Base-by-base conservation (phyloP, 768 basidiomycete genomes). In the Agaricus sinodeliciosus region DNA sequence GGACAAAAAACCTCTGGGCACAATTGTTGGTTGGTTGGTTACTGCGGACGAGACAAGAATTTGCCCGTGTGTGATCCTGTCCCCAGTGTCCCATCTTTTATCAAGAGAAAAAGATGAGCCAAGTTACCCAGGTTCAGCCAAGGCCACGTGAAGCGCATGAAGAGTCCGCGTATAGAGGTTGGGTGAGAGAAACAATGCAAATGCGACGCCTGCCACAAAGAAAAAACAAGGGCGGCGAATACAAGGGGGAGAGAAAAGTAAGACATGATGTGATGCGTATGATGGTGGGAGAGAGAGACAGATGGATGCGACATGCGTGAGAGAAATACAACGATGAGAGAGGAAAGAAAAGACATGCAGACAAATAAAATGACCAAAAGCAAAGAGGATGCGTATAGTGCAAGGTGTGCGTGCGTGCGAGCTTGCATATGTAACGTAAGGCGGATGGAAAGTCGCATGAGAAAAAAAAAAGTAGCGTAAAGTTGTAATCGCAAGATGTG, bases 401-500 rank as follows among this genome's bases (percentile, higher is more conserved):
- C 22, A 22, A 22, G 22, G 40, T 42, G 40, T 43, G 50, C 50
- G 18, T 44, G 51, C 28, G 31, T 44, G 51, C 35, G 34, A 51
- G 22, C 42, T 42, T 50, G 43, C 41, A 50, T 27, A 35, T 50
- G 49, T 31, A 31, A 31, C 11, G 31, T 31, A 31, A 31, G 28
- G 49, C 28, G 42, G 34, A 40, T 50, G 39, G 26, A 31, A 31
- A 37, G 51, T 46, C 39, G 51, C 51, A 46, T 53, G 51, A 53
- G 51, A 53, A 47, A 46, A 40, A 35, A 46, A 27, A 18, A 5
- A 16, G 12, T 12, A 46, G 22, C 27, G 43, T 44, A 16, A 15
- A 45, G 35, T 31, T 22, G 36, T 46, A 43, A 37, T 40, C 43
- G 44, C 37, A 28, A 15, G 37, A 12, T 35, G 44, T 31, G 25